Base-by-base conservation (phyloP, 768 basidiomycete species). In the Suillus clintonianus region DNA sequence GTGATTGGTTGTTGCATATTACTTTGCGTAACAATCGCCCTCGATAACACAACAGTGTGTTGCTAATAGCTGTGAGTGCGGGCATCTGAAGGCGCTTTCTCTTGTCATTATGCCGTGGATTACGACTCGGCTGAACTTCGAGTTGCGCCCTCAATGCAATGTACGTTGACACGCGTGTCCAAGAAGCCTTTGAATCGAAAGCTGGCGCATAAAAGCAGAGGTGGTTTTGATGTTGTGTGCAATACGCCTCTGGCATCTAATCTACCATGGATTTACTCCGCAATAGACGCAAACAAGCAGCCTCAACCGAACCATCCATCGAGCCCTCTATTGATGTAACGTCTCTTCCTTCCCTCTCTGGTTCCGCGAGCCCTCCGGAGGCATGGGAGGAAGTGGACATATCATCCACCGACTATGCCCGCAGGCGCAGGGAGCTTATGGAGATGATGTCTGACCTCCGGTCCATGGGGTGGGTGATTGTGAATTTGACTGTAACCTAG, bases 361-460 rank as follows among this genome's bases (percentile, higher is more conserved):
- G n/a, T 55, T 55, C 54, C 22, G 14, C 22, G 9, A 39, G 36
- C 36, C 37, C 55, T 56, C 55, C 55, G 5, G 55, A 56, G 36
- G 9, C 55, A 39, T 56, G 36, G 55, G 36, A 24, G 22, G 5
- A 69, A 3, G n/a, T 66, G 14, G 68, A 69, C 41, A 64, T 80
- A 60, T 66, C 77, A 10, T 71, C 74, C 0, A 73, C 65, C 9
- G 77, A 78, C 39, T 84, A 84, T 72, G 81, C 81, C 0, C 73
- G 72, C 11, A 76, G 63, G 47, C 77, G 82, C 57, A 75, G 69
- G 51, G 77, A 80, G 62, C 61, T 83, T 17, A 78, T 83, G 72
- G 71, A 74, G n/a, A 68, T 85, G 5, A 68, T 77, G 36, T 75
- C 68, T 27, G 77, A 78, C 39, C 67, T 79, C 13, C 74, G 76